Evolutionary conservation across 345 rosid species (phyloP), one percentile per base, ranked within the genome.

Genomic region (Murraya koenigii): DNA sequence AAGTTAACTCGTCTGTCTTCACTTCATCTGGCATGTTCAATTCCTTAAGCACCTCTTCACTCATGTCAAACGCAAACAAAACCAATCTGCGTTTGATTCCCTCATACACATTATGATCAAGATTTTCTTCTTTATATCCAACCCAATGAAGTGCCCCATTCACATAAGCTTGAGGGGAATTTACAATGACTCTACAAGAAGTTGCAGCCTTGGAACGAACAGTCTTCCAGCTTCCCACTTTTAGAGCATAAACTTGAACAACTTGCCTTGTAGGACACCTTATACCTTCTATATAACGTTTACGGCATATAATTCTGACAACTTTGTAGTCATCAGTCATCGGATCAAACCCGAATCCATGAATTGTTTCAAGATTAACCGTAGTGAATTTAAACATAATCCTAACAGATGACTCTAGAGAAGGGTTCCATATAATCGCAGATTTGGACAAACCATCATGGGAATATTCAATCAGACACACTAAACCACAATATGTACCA

Each of bases 131-230:
- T 58, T 69, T 41, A 28, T 71, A 72, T n/a, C 82, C 89, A 66
- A 87, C 66, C 87, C 89, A 87, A 65, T 87, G 86, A 35, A 87
- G 56, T 33, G 80, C 78, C 19, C 85, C 80, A 39, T 79, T 64
- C 13, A 79, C 20, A 54, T 71, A 79, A 63, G 63, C 85, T 69
- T 72, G 80, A 5, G 75, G 26, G 5, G 80, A 80, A 25, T 72
- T 35, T 10, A 81, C 82, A 11, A 72, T 71, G 3, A 83, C 67
- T 0, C 64, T 33, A 58, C 77, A 72, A 1, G 5, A 26, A 23
- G 85, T 77, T 44, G 69, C 32, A 38, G 71, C 64, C 2, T 35
- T 58, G 25, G 25, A 33, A 8, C 10, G 62, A 23, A 77, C 66
- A 14, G 68, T 69, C 64, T 82, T 81, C 89, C 86, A 87, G 5